Conservation (phyloP, 1,284 basidiomycete species). For the Nidula niveotomentosa region DNA sequence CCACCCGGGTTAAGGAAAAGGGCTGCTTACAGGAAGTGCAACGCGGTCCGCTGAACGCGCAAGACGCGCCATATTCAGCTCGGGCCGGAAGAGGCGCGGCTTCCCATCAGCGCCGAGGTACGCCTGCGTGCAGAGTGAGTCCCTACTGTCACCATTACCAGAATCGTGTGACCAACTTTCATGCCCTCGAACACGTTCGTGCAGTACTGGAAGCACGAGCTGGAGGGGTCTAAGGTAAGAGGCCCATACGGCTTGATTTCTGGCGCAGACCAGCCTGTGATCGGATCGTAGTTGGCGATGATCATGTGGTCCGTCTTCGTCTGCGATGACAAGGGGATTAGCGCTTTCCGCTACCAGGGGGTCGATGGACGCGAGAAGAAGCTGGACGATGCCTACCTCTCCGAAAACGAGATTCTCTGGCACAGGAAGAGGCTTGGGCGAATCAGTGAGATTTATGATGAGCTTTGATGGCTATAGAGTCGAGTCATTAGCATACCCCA, state of each 20-base stretch:
- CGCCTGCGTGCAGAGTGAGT: constrained; percentile 41
- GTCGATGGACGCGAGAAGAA: constrained; percentile 4
- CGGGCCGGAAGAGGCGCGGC: constrained; percentile 75
- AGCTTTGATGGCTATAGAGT: constrained; percentile 41
- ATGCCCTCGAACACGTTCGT: constrained; percentile 86
- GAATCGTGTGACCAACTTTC: constrained; percentile 47
- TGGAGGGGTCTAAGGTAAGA: constrained; percentile 70
- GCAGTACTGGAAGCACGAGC: constrained; percentile 78
- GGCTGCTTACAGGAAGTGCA: constrained; percentile 54
- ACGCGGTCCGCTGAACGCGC: constrained; percentile 58
- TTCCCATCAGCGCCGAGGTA: constrained; percentile 68
- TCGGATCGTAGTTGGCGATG: constrained; percentile 59
- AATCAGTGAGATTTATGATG: constrained; percentile 30
- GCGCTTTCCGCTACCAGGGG: background rate
- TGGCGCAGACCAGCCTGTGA: constrained; percentile 76
- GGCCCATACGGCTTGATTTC: constrained; percentile 81
- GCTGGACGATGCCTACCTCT: constrained; percentile 21
- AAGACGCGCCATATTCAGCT: constrained; percentile 81
- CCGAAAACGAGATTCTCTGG: constrained; percentile 43
- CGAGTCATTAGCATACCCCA: too few relatives aligned
- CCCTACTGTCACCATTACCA: too few relatives aligned
- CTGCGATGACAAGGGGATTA: constrained; percentile 18
- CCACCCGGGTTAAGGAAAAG: background rate
- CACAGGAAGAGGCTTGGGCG: constrained; percentile 36
- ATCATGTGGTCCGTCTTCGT: constrained; percentile 82